Percentiles rank a stretch among this genome's conserved stretches.
These are phyloP conservation scores for Blastobotrys arbuscula DNA, from an alignment of 1,139 yeast species.

Conservation along the genomic window DNA sequence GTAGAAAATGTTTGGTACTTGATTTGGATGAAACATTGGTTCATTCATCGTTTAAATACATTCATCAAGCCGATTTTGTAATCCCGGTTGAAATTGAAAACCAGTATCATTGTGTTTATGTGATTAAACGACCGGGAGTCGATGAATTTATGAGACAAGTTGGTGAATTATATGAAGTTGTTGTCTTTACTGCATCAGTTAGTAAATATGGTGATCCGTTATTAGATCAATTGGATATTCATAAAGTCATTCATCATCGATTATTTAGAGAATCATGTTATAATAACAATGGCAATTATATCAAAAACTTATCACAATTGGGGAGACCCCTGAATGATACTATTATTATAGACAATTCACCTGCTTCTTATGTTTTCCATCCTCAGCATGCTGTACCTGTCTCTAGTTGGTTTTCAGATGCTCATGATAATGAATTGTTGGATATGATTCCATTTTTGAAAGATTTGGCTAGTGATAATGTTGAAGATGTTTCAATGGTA, in stretches of 20 bases:
- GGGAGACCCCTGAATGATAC: constrained; percentile 86
- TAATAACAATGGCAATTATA: constrained; percentile 84
- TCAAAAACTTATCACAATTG: constrained; percentile 85
- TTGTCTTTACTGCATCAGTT: constrained; percentile 94
- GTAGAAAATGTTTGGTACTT: constrained; percentile 78
- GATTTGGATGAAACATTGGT: constrained; percentile 96
- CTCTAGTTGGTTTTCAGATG: constrained; percentile 96
- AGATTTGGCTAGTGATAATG: constrained; percentile 61
- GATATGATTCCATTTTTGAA: constrained; percentile 89
- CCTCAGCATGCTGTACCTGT: constrained; percentile 99
- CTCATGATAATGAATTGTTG: constrained; percentile 89
- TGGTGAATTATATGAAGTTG: constrained; percentile 87
- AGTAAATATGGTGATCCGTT: constrained; percentile 94
- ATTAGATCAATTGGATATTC: constrained; percentile 75
- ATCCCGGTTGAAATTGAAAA: constrained; percentile 89
- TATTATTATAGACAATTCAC: constrained; percentile 92
- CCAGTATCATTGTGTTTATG: constrained; percentile 90
- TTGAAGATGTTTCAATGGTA: constrained; percentile 78
- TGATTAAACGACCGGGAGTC: constrained; percentile 95
- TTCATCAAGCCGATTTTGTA: constrained; percentile 90
- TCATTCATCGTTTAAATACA: constrained; percentile 88
- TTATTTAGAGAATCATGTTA: constrained; percentile 82
- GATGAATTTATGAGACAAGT: constrained; percentile 83
- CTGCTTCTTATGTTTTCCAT: constrained; percentile 93
- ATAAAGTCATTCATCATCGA: constrained; percentile 77